Evolutionary conservation across 2,329 filamentous ascomycete species (phyloP).

Genomic region (Herpotrichia juniperi): DNA sequence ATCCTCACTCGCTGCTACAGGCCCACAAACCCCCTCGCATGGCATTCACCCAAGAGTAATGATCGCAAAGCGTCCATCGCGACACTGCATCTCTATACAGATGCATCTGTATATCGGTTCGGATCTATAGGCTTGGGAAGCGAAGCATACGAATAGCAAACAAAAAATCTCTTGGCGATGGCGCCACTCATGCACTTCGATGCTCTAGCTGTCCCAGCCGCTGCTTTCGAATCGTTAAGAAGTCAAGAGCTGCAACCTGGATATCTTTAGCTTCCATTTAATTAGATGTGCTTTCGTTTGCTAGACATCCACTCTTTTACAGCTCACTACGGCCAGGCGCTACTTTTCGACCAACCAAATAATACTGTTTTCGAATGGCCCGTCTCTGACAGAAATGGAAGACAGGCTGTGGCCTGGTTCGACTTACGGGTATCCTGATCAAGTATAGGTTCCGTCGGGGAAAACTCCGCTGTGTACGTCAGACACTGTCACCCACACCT

Average conservation of each 20-base stretch:
- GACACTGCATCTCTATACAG: too few relatives aligned
- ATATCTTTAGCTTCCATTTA: neutral
- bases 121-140: too few relatives aligned
- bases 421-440: slow-evolving; percentile 4
- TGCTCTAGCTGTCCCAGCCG: too few relatives aligned
- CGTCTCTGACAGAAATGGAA: neutral
- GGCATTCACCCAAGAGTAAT: neutral
- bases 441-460: slow-evolving; percentile 13
- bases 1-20: slow-evolving; percentile 3
- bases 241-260: neutral
- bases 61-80: neutral
- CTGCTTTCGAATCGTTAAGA: neutral
- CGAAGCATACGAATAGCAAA: too few relatives aligned
- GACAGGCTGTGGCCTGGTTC: neutral
- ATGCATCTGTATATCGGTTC: too few relatives aligned
- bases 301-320: neutral
- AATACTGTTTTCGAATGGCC: neutral
- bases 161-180: neutral
- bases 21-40: neutral
- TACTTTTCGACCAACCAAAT: too few relatives aligned
- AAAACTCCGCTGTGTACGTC: neutral
- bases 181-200: neutral
- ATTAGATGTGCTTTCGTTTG: neutral
- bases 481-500: neutral
- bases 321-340: neutral